A percentile compares a stretch with the other conserved stretches of the same genome.
phyloP scores from a whole-genome alignment of 192 early-diverging fungal species.

The Umbelopsis ramanniana region DNA sequence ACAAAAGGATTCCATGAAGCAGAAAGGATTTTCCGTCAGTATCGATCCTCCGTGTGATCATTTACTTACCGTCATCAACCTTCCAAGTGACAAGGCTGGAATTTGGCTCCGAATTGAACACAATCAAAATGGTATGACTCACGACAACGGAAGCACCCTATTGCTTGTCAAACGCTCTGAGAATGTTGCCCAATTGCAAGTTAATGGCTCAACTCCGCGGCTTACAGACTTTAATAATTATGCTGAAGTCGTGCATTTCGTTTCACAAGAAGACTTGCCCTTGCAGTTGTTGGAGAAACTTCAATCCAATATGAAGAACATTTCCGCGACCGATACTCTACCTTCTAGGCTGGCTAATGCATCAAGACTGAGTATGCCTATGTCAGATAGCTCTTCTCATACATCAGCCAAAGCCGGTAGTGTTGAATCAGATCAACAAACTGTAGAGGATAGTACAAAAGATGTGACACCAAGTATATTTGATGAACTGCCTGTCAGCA shows the following conservation, averaged over 20 bases:
- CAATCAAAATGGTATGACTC: conserved; percentile 43
- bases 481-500: conserved; percentile 10
- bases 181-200: conserved; percentile 14
- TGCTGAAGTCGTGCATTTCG: conserved; percentile 35
- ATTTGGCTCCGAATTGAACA: conserved; percentile 50
- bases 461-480: background rate
- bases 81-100: conserved; percentile 51
- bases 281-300: conserved; percentile 28
- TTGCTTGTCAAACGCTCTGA: conserved; percentile 43
- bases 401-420: background rate
- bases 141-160: conserved; percentile 49
- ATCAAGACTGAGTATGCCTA: background rate
- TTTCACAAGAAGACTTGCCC: conserved; percentile 34
- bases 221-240: conserved; percentile 32
- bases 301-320: conserved; percentile 34
- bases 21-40: conserved; percentile 41
- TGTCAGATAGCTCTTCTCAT: background rate
- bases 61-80: background rate
- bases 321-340: background rate
- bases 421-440: background rate
- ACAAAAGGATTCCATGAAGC: conserved; percentile 33
- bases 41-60: conserved; percentile 50
- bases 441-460: background rate
- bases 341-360: background rate
- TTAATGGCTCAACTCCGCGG: conserved; percentile 39